A percentile compares a stretch with the other conserved stretches of the same genome.
Conservation (phyloP, 257 asterid genomes). For the Nicotiana knightiana region DNA sequence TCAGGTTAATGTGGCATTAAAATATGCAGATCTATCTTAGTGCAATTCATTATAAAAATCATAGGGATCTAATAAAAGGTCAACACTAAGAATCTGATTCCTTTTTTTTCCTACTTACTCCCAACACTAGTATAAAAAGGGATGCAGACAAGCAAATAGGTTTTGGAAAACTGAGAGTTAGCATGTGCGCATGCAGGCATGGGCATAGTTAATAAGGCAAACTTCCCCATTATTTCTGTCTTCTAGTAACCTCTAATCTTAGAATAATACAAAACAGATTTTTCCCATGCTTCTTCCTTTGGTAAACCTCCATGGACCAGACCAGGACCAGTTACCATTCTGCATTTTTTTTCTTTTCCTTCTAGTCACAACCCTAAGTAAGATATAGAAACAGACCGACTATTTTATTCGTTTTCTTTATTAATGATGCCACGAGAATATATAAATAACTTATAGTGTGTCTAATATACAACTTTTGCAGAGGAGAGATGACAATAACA, state of each 20-base stretch:
- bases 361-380: not conserved
- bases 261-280: constrained; percentile 1
- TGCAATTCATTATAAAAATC: not conserved
- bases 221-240: constrained; percentile 28
- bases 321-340: not conserved
- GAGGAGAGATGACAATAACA: no score
- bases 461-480: no score
- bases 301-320: not conserved
- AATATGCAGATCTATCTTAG: not conserved
- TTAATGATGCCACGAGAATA: not conserved
- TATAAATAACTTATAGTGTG: no score
- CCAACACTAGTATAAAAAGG: constrained; percentile 11
- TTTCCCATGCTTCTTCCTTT: constrained; percentile 9
- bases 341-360: not conserved
- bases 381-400: not conserved
- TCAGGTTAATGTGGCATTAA: not conserved
- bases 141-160: constrained; percentile 25
- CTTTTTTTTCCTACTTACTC: constrained; percentile 5
- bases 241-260: constrained; percentile 18
- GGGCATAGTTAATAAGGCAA: constrained; percentile 25
- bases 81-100: constrained; percentile 26
- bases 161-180: constrained; percentile 27
- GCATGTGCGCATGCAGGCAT: constrained; percentile 35
- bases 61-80: constrained; percentile 16
- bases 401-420: not conserved